These are phyloP conservation scores for Arachis stenosperma DNA, from an alignment of 306 rosid species.

Conservation along the genomic window DNA sequence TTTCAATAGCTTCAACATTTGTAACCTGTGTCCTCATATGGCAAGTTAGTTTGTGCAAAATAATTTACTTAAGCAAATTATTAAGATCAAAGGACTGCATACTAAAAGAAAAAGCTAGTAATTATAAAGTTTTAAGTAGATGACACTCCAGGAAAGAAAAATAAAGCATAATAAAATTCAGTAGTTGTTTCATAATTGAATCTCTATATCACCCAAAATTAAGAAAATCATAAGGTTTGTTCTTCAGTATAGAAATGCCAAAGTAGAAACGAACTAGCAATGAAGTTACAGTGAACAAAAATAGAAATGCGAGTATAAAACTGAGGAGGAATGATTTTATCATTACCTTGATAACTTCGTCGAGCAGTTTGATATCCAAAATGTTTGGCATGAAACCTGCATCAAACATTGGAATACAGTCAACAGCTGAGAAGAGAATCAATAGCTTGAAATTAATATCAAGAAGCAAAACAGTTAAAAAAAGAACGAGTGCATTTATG, in stretches of 20 bases:
- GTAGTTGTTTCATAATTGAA: slow-evolving; percentile 29
- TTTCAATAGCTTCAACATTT: slow-evolving; percentile 80
- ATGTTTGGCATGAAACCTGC: slow-evolving; percentile 85
- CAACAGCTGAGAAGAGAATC: slow-evolving; percentile 25
- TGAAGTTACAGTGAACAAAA: slow-evolving; percentile 2
- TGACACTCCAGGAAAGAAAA: slow-evolving; percentile 14
- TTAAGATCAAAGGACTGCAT: slow-evolving; percentile 31
- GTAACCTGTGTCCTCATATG: slow-evolving; percentile 59
- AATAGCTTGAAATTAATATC: slow-evolving; percentile 27
- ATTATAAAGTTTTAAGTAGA: slow-evolving; percentile 9
- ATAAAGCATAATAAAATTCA: neutral
- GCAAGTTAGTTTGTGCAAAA: slow-evolving; percentile 28
- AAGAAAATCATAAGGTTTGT: slow-evolving; percentile 22
- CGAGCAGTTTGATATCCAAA: slow-evolving; percentile 85
- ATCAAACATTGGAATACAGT: slow-evolving; percentile 36
- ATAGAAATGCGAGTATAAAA: slow-evolving; percentile 19
- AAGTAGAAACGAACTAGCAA: slow-evolving; percentile 28
- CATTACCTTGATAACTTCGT: slow-evolving; percentile 90
- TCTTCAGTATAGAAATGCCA: slow-evolving; percentile 30
- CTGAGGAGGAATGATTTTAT: slow-evolving; percentile 14
- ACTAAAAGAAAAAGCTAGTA: neutral
- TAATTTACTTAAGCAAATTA: neutral
- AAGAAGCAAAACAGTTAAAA: neutral
- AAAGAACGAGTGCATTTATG: neutral
- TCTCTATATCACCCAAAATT: slow-evolving; percentile 12